Evolutionary conservation across 805 yeast genomes (phyloP).

Genomic region (Spencermartinsiella europaea): DNA sequence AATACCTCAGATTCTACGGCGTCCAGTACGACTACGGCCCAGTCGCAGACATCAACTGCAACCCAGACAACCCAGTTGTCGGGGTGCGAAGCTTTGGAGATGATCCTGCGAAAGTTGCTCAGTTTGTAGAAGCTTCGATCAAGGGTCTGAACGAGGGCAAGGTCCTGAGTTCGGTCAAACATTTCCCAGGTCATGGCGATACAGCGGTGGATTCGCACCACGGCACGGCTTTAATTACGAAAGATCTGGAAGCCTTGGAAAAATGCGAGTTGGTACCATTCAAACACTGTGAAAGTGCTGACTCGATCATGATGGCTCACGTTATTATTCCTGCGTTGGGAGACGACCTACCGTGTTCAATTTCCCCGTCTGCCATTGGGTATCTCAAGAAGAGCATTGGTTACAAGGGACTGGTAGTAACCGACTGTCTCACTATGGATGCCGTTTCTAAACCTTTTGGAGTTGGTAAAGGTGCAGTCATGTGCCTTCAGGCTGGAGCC

Average conservation of each 20-base stretch:
- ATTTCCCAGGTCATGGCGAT: conserved; percentile 59
- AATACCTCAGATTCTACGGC: conserved; percentile 48
- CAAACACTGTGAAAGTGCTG: conserved; percentile 40
- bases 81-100: conserved; percentile 57
- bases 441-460: conserved; percentile 53
- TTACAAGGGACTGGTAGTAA: conserved; percentile 51
- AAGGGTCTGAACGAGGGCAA: conserved; percentile 50
- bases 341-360: conserved; percentile 54
- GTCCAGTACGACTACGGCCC: conserved; percentile 52
- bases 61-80: conserved; percentile 48
- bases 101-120: conserved; percentile 47
- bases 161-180: conserved; percentile 49
- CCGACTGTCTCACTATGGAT: conserved; percentile 58
- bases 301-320: conserved; percentile 53
- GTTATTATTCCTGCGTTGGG: conserved; percentile 45
- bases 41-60: conserved; percentile 52
- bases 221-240: conserved; percentile 52
- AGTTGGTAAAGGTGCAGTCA: conserved; percentile 52
- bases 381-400: conserved; percentile 43
- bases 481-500: conserved; percentile 55
- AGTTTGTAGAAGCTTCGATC: conserved; percentile 45
- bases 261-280: conserved; percentile 48
- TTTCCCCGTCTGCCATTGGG: conserved; percentile 49
- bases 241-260: conserved; percentile 45
- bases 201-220: conserved; percentile 50